These are phyloP conservation scores for Suillus bovinus DNA, from an alignment of 768 basidiomycete genomes.

Conservation along the genomic window DNA sequence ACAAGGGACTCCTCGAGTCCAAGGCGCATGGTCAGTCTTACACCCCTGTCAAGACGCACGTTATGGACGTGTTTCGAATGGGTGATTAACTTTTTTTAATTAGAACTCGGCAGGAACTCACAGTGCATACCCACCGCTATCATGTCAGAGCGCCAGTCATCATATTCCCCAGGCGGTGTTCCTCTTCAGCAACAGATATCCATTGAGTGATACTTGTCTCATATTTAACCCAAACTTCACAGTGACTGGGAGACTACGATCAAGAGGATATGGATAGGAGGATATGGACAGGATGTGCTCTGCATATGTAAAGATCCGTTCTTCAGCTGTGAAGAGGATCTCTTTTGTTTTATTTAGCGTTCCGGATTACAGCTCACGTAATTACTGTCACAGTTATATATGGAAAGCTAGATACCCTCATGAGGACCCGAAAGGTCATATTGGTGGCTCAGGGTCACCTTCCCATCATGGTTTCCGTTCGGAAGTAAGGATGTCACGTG, in stretches of 20 bases:
- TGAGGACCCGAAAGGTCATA: no score
- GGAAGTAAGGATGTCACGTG: no score
- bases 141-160: conserved; percentile 48
- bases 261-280: conserved; percentile 6
- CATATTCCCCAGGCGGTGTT: conserved; percentile 50
- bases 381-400: conserved; percentile 16
- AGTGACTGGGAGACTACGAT: conserved; percentile 11
- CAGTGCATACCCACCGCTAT: conserved; percentile 42
- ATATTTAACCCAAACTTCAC: conserved; percentile 1
- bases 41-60: conserved; percentile 31
- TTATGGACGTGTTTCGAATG: conserved; percentile 26
- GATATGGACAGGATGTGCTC: neutral
- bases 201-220: conserved; percentile 55
- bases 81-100: conserved; percentile 35
- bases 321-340: neutral
- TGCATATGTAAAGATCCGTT: neutral
- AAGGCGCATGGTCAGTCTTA: conserved; percentile 73
- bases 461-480: no score
- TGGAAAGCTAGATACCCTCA: no score
- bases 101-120: conserved; percentile 51
- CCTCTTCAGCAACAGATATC: conserved; percentile 67
- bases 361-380: conserved; percentile 18
- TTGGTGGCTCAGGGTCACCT: no score
- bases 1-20: conserved; percentile 70
- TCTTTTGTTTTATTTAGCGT: conserved; percentile 19